phyloP scores from a whole-genome alignment of 2,329 filamentous ascomycete genomes.

The Blastomyces parvus region DNA sequence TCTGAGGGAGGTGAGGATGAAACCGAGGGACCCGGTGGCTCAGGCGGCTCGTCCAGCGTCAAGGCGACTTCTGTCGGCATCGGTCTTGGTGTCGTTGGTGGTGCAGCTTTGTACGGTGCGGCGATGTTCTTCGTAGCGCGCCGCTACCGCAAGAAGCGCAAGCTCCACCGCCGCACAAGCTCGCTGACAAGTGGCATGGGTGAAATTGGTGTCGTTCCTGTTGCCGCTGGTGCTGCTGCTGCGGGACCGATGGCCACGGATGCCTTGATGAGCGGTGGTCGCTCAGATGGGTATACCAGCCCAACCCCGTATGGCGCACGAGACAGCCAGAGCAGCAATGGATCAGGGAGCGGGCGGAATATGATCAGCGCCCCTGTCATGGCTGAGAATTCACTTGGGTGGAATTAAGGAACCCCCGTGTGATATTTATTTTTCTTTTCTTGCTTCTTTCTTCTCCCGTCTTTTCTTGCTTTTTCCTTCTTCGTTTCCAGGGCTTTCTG shows the following conservation, averaged over 20 bases:
- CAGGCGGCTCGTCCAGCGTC: slow-evolving; percentile 31
- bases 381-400: slow-evolving; percentile 88
- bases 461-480: background rate
- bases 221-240: slow-evolving; percentile 28
- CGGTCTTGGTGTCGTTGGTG: slow-evolving; percentile 64
- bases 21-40: slow-evolving; percentile 41
- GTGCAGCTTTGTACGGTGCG: slow-evolving; percentile 78
- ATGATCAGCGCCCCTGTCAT: slow-evolving; percentile 85
- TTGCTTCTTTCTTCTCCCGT: background rate
- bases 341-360: slow-evolving; percentile 53
- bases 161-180: slow-evolving; percentile 65
- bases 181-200: slow-evolving; percentile 53
- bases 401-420: slow-evolving; percentile 56
- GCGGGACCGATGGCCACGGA: slow-evolving; percentile 29
- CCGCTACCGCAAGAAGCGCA: slow-evolving; percentile 78
- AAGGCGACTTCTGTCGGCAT: slow-evolving; percentile 51
- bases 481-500: background rate
- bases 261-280: slow-evolving; percentile 61
- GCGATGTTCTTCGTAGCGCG: slow-evolving; percentile 92
- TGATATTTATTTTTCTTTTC: background rate
- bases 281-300: slow-evolving; percentile 42
- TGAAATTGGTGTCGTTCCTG: slow-evolving; percentile 29
- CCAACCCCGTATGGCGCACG: slow-evolving; percentile 29
- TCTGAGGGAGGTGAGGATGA: slow-evolving; percentile 28
- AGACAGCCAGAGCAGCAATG: slow-evolving; percentile 52